Base-by-base conservation (phyloP, 1,284 basidiomycete genomes). In the Ustilago crameri region DNA sequence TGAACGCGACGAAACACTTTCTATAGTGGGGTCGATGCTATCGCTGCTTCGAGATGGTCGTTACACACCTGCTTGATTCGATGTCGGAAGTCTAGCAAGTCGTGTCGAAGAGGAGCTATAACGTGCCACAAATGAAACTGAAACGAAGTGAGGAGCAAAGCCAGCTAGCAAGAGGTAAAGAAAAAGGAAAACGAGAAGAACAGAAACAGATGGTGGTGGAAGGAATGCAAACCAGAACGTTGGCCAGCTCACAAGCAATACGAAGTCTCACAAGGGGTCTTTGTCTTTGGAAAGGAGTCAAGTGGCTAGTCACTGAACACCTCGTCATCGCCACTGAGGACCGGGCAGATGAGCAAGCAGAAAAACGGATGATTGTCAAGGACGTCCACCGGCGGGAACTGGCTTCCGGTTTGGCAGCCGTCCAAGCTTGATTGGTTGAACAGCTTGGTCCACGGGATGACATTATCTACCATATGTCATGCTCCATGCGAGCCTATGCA, bases 121-220 rank as follows among this genome's bases (percentile, higher is more conserved):
- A 37, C 9, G 9, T 17, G n/a, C n/a, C 15, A n/a, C 18, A 24
- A 30, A 45, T 23, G 27, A 35, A 14, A 8, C 35, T 17, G 24
- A 50, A 26, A 14, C 34, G 38, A 38, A 50, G 8, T n/a, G 41
- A 26, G 12, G 49, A 35, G 51, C 47, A 65, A 51, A 50, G 50
- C 54, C 45, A 57, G 45, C 44, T 52, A 40, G 46, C 46, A 44
- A 46, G 48, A 52, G 20, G 37, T 47, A 44, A 43, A 51, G 23
- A 52, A 59, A 59, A 53, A 20, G 14, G 26, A 38, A 35, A 40
- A 51, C 24, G 32, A 30, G 20, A 37, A 23, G 49, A 50, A 42
- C 18, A 26, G 40, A 45, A 51, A 38, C 22, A 44, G 66, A 44
- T 64, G 56, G 60, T 69, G 66, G 66, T 69, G 35, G 60, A 47